Evolutionary conservation across 345 rosid genomes (phyloP), one percentile per base, ranked within the genome.

Genomic region (Ricinus communis): DNA sequence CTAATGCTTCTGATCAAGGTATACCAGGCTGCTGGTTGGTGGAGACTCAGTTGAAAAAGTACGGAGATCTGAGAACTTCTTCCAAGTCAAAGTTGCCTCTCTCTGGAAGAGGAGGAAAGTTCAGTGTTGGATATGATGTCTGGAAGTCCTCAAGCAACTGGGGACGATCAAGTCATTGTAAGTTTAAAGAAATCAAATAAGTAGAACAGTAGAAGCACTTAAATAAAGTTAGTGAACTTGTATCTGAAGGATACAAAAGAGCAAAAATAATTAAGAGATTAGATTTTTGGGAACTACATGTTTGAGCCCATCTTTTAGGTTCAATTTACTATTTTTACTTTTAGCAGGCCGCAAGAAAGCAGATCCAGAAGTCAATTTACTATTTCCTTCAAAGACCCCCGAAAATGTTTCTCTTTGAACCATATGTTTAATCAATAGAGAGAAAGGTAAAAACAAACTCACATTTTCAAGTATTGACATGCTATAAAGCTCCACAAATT

Each of bases 81-180:
- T 64, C 79, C 75, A 95, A 79, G 82, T 92, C 94, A 51, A 95
- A 92, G 77, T 84, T 60, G 70, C 97, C 97, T 82, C 97, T 89
- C 71, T 87, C 77, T 8, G 98, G 99, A 31, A 95, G 84, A 24
- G 93, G 76, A 51, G 99, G 99, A 82, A 95, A 95, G 54, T 71
- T 75, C 77, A 88, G 83, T 38, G 70, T 58, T 52, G 97, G 97
- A 79, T 86, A 85, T 36, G 94, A 76, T 67, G 77, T 85, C 85
- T 90, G 83, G 78, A 95, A 95, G 77, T 88, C 77, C 77, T 90
- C 93, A 21, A 87, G 94, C 83, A 95, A 84, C 99, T 95, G 93
- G 27, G 62, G 36, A 70, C 38, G 38, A 80, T 53, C 69, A 58
- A 79, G 65, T 16, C 53, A 47, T 11, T 15, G 19, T 19, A 69